Evolutionary conservation across 2,329 filamentous ascomycete species (phyloP).

Genomic region (Sphaceloma murrayae): DNA sequence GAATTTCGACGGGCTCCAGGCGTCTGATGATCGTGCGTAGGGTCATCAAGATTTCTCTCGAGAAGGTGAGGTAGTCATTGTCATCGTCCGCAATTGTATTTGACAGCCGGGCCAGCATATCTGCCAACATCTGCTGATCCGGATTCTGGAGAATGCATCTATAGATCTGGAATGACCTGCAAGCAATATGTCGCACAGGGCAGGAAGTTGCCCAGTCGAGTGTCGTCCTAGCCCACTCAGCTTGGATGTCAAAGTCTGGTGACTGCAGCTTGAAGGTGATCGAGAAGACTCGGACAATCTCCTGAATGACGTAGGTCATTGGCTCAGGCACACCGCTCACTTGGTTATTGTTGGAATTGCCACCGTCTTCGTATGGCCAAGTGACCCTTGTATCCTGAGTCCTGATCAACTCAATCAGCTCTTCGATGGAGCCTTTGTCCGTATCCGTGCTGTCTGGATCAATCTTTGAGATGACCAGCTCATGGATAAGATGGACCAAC

Average conservation of each 20-base stretch:
- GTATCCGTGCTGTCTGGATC: conserved; percentile 60
- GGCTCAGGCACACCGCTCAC: conserved; percentile 69
- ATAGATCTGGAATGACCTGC: conserved; percentile 95
- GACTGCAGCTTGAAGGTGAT: conserved; percentile 55
- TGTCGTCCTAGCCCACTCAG: conserved; percentile 82
- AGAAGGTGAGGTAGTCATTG: conserved; percentile 86
- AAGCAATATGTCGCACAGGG: conserved; percentile 86
- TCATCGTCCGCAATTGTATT: conserved; percentile 97
- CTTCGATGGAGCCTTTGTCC: conserved; percentile 68
- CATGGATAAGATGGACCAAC: conserved; percentile 94
- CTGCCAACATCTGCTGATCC: conserved; percentile 87
- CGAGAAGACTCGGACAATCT: conserved; percentile 78
- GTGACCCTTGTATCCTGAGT: conserved; percentile 74
- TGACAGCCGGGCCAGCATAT: conserved; percentile 89
- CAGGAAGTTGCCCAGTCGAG: conserved; percentile 95
- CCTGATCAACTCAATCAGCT: conserved; percentile 77
- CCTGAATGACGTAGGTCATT: conserved; percentile 74
- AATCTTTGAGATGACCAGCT: conserved; percentile 71
- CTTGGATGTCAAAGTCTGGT: conserved; percentile 54
- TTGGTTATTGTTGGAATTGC: conserved; percentile 54
- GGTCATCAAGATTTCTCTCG: conserved; percentile 94
- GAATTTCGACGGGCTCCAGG: conserved; percentile 64
- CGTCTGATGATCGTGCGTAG: conserved; percentile 84
- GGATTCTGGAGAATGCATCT: conserved; percentile 83
- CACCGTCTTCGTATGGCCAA: conserved; percentile 91